Conservation (phyloP, 345 rosid species). For the Salix dunnii region DNA sequence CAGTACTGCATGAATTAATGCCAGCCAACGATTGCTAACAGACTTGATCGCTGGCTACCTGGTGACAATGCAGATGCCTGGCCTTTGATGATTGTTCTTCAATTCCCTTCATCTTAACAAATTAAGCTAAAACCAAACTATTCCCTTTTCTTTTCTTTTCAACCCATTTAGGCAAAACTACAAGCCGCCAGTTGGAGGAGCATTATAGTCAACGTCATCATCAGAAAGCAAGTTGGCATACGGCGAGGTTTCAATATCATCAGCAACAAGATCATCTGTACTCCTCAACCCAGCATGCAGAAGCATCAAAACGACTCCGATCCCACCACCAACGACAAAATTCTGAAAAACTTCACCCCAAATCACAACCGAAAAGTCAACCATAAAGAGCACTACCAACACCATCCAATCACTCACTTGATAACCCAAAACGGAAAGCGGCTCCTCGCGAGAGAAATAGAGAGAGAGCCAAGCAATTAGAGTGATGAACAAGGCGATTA, state of each 20-base stretch:
- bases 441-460: constrained; percentile 62
- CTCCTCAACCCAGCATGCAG: constrained; percentile 54
- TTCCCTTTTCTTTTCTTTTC: background rate
- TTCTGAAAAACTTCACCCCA: constrained; percentile 51
- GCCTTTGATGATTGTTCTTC: too few species aligned
- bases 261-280: constrained; percentile 65
- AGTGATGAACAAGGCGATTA: constrained; percentile 44
- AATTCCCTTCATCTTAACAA: too few species aligned
- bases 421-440: constrained; percentile 39
- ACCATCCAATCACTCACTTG: constrained; percentile 43
- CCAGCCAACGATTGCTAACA: too few species aligned
- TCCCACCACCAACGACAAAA: constrained; percentile 34
- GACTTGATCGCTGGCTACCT: too few species aligned
- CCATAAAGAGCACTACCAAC: constrained; percentile 32
- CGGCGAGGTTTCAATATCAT: constrained; percentile 53
- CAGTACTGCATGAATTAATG: too few species aligned
- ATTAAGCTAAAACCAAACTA: background rate
- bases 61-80: too few species aligned
- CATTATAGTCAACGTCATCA: constrained; percentile 22
- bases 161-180: constrained; percentile 33
- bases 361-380: constrained; percentile 35
- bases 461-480: constrained; percentile 60
- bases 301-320: constrained; percentile 36
- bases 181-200: constrained; percentile 39
- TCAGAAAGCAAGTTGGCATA: constrained; percentile 50